These are phyloP conservation scores for Cyathus striatus DNA, from an alignment of 768 basidiomycete genomes.

Conservation along the genomic window DNA sequence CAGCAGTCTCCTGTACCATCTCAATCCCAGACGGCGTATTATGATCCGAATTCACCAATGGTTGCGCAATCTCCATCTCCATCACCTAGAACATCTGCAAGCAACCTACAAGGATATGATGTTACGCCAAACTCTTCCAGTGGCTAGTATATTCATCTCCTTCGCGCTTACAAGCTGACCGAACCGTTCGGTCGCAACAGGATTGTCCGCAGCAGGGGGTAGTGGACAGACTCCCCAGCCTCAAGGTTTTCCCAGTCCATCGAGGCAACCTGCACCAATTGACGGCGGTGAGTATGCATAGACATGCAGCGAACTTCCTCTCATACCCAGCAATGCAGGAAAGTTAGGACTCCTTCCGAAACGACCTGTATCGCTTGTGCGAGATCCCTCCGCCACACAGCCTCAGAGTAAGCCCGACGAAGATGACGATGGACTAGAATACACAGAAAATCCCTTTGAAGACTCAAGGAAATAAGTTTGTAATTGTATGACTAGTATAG, in stretches of 20 bases:
- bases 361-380: constrained; percentile 54
- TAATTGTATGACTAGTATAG: no score
- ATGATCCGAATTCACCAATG: neutral
- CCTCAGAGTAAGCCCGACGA: constrained; percentile 16
- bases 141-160: no score
- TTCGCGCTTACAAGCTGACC: no score
- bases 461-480: constrained; percentile 26
- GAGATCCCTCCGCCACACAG: constrained; percentile 11
- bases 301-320: neutral
- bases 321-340: constrained; percentile 24
- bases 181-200: no score
- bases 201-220: no score
- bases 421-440: constrained; percentile 59
- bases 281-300: constrained; percentile 21
- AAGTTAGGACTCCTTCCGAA: constrained; percentile 72
- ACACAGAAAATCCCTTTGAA: constrained; percentile 73
- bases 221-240: no score
- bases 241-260: constrained; percentile 3
- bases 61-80: no score
- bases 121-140: no score
- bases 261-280: constrained; percentile 15
- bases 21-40: no score
- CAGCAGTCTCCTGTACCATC: no score
- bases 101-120: no score
- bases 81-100: no score